These are phyloP conservation scores for Pseudocercospora fuligena DNA, from an alignment of 2,329 filamentous ascomycete genomes.

Conservation along the genomic window DNA sequence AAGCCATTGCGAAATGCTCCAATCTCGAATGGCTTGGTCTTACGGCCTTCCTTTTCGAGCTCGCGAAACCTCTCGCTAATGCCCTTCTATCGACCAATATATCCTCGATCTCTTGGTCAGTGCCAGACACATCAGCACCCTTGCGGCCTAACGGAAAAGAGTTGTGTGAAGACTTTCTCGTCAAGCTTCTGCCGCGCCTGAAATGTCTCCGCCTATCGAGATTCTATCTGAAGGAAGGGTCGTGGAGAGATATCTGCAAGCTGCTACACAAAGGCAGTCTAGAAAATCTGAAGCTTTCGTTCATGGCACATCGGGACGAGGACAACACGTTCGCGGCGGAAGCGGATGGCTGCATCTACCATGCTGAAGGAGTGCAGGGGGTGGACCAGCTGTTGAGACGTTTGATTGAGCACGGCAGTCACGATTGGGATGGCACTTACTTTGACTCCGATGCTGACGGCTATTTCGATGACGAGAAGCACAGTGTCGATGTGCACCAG, in stretches of 20 bases:
- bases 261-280: neutral
- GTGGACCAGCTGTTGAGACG: neutral
- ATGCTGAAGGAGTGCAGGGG: neutral
- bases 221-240: neutral
- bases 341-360: neutral
- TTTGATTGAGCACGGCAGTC: neutral
- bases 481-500: too few species aligned
- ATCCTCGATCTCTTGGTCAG: neutral
- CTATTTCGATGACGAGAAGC: neutral
- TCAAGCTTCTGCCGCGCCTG: neutral
- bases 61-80: too few species aligned
- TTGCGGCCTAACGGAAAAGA: neutral
- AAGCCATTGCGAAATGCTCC: too few species aligned
- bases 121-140: too few species aligned
- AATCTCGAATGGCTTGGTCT: neutral
- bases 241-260: neutral
- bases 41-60: neutral
- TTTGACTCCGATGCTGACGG: too few species aligned
- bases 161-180: neutral
- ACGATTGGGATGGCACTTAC: too few species aligned
- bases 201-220: too few species aligned
- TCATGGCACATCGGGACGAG: too few species aligned
- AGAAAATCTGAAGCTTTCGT: too few species aligned
- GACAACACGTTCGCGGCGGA: too few species aligned
- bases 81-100: neutral